Evolutionary conservation across 257 asterid genomes (phyloP), one percentile per base, ranked within the genome.

Genomic region (Plectranthus barbatus): DNA sequence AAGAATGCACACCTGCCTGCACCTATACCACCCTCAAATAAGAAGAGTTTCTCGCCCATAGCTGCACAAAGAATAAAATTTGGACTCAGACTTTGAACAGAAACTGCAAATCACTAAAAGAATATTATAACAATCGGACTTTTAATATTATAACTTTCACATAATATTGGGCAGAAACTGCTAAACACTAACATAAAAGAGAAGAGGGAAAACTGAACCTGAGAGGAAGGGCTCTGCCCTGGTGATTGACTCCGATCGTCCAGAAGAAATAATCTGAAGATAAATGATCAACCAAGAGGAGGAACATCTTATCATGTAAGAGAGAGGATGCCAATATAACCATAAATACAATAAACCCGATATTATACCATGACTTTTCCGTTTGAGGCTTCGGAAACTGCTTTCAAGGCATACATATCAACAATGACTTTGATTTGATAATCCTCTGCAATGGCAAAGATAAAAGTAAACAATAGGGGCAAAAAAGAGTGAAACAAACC

Each of bases 1-100:
- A 70, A 80, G 51, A 71, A 70, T 72, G 64, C 80, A 60, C 69
- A 92, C 99, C 97, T 92, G 81, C 89, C 95, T 26, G 95, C 95
- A 56, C 96, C 95, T 68, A 79, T 75, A 66, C 84, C 88, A 33
- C 93, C 97, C 62, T 80, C 95, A 74, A 90, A 85, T 63, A 48
- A 23, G 66, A 82, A 80, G 51, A 74, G 78, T 66, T 79, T 89
- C 75, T 66, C 81, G 17, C 95, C 71, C 91, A 92, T 89, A 39
- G 90, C 99, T 92, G 95, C 76, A 49, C 73, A 81, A 34, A 70
- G 33, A 73, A 77, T 58, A 74, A 64, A 69, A 41, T 26, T 5
- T 50, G 66, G 63, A 67, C 39, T 72, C 73, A 74, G 64, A 67
- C 33, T 71, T 47, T 53, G 40, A 63, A 70, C 9, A 8, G 50